phyloP scores from a whole-genome alignment of 192 early-diverging fungal species.

The Linderina pennispora region DNA sequence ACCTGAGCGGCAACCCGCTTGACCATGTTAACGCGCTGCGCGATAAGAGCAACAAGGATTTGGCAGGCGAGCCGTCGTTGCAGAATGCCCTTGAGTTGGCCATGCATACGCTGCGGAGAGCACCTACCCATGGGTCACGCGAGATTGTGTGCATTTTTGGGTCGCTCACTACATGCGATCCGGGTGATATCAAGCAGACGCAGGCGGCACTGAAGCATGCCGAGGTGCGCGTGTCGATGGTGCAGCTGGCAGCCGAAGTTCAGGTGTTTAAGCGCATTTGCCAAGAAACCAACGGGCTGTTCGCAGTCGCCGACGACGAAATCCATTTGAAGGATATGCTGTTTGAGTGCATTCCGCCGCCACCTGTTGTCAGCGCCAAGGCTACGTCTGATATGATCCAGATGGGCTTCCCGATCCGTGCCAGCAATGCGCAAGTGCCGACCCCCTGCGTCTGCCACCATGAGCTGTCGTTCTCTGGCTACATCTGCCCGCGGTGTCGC shows the following conservation, averaged over 20 bases:
- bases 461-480: constrained; percentile 63
- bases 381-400: constrained; percentile 63
- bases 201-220: constrained; percentile 59
- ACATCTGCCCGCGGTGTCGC: constrained; percentile 79
- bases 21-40: constrained; percentile 73
- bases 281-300: constrained; percentile 72
- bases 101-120: constrained; percentile 64
- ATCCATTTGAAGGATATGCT: constrained; percentile 76
- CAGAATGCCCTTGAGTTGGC: constrained; percentile 90
- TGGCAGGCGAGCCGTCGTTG: constrained; percentile 81
- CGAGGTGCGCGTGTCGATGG: constrained; percentile 76
- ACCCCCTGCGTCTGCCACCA: constrained; percentile 78
- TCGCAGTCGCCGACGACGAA: constrained; percentile 80
- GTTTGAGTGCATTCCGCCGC: constrained; percentile 82
- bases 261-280: constrained; percentile 71
- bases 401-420: constrained; percentile 86
- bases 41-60: constrained; percentile 59
- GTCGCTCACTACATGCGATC: constrained; percentile 90
- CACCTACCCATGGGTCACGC: constrained; percentile 83
- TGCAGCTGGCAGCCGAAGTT: constrained; percentile 88
- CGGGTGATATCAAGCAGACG: constrained; percentile 84
- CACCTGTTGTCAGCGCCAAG: constrained; percentile 53
- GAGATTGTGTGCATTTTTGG: constrained; percentile 86
- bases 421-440: constrained; percentile 7
- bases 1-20: constrained; percentile 78